Evolutionary conservation across 495 filamentous ascomycete genomes (phyloP).

Genomic region (Aspergillus diversus): DNA sequence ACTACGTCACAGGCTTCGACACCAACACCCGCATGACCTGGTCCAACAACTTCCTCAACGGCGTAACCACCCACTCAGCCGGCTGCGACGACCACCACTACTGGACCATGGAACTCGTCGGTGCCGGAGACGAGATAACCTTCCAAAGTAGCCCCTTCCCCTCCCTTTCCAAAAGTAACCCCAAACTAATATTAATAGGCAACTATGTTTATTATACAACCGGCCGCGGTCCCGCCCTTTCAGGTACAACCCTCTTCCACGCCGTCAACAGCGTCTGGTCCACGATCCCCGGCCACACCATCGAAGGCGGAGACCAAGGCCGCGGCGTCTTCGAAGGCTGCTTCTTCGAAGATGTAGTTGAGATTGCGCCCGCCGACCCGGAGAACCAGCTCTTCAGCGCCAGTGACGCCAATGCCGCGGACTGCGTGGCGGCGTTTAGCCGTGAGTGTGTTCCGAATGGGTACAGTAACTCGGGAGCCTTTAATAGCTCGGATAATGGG

Average conservation of each 20-base stretch:
- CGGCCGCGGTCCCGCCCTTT: background rate
- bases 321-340: background rate
- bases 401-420: background rate
- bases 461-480: constrained; percentile 7
- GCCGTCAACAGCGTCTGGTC: constrained; percentile 2
- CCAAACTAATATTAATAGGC: background rate
- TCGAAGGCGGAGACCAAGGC: background rate
- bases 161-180: background rate
- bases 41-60: background rate
- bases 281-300: background rate
- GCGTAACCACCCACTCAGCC: background rate
- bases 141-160: background rate
- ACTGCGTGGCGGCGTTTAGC: background rate
- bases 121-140: background rate
- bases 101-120: background rate
- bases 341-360: background rate
- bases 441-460: background rate
- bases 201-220: background rate
- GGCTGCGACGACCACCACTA: background rate
- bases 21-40: background rate
- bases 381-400: background rate
- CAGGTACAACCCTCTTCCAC: constrained; percentile 1
- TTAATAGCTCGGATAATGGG: background rate
- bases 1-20: background rate
- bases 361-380: background rate